Conservation (phyloP, 805 yeast species). For the Torulaspora delbrueckii region DNA sequence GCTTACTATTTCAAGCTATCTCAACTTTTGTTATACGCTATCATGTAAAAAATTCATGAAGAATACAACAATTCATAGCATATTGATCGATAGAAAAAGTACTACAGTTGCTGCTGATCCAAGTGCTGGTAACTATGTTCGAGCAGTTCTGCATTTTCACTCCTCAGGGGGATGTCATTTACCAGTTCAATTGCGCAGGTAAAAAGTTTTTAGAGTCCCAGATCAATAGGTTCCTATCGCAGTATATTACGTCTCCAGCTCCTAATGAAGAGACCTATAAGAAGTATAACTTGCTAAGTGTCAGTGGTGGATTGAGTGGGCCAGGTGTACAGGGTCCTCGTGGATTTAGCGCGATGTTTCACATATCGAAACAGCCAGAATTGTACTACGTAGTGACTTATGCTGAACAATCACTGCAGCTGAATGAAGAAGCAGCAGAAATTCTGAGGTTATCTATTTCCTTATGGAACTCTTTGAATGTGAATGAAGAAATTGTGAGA, state of each 20-base stretch:
- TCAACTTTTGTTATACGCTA: background rate
- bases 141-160: conserved; percentile 34
- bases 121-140: conserved; percentile 18
- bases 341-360: conserved; percentile 25
- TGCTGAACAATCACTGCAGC: conserved; percentile 40
- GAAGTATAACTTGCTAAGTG: conserved; percentile 17
- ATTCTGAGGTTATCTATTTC: conserved; percentile 37
- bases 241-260: conserved; percentile 25
- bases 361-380: conserved; percentile 34
- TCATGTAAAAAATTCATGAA: conserved; percentile 1
- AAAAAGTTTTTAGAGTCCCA: conserved; percentile 30
- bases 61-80: background rate
- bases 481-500: conserved; percentile 29
- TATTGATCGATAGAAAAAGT: background rate
- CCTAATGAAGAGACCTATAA: conserved; percentile 19
- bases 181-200: conserved; percentile 27
- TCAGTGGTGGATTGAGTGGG: conserved; percentile 5
- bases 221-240: conserved; percentile 28
- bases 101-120: background rate
- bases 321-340: conserved; percentile 7
- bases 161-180: conserved; percentile 30
- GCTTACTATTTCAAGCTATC: background rate
- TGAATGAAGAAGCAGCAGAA: conserved; percentile 43
- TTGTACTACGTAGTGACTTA: conserved; percentile 38
- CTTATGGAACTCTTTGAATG: conserved; percentile 35